Conservation (phyloP, 495 filamentous ascomycete species). For the Hypoxylon lienhwacheense region DNA sequence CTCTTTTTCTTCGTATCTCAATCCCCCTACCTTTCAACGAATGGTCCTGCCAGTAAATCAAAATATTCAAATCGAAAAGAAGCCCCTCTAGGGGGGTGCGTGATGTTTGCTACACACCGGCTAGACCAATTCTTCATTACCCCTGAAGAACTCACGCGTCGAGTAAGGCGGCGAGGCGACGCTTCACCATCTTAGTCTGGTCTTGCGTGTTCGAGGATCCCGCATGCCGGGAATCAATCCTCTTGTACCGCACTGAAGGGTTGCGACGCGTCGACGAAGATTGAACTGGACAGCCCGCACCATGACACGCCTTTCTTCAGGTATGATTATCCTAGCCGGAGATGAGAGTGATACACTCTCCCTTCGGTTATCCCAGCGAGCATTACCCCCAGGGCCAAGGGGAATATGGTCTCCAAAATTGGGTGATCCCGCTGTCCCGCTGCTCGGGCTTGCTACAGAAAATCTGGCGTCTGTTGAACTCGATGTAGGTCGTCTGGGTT, state of each 20-base stretch:
- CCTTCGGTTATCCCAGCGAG: conserved; percentile 40
- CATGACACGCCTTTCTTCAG: conserved; percentile 57
- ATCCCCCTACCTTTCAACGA: conserved; percentile 3
- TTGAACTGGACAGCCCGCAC: conserved; percentile 58
- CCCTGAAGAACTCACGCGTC: background rate
- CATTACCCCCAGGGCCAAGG: conserved; percentile 49
- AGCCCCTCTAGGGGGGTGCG: conserved; percentile 19
- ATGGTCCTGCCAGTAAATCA: conserved; percentile 26
- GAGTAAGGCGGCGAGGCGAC: background rate
- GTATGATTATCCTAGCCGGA: conserved; percentile 34
- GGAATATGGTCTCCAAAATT: conserved; percentile 40
- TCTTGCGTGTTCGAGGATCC: conserved; percentile 49
- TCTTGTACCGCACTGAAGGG: conserved; percentile 53
- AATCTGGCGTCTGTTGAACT: conserved; percentile 37
- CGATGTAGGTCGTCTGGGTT: conserved; percentile 37
- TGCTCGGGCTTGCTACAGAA: conserved; percentile 35
- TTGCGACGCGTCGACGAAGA: conserved; percentile 50
- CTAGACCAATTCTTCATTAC: conserved; percentile 10
- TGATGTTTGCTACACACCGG: background rate
- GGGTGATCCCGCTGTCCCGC: conserved; percentile 33
- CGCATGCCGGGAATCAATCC: conserved; percentile 49
- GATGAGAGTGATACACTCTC: conserved; percentile 34
- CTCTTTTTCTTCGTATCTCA: conserved; percentile 19
- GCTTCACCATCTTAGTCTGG: conserved; percentile 50
- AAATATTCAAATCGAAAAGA: conserved; percentile 22